These are phyloP conservation scores for Colletotrichum horii DNA, from an alignment of 2,329 filamentous ascomycete genomes.

Conservation along the genomic window DNA sequence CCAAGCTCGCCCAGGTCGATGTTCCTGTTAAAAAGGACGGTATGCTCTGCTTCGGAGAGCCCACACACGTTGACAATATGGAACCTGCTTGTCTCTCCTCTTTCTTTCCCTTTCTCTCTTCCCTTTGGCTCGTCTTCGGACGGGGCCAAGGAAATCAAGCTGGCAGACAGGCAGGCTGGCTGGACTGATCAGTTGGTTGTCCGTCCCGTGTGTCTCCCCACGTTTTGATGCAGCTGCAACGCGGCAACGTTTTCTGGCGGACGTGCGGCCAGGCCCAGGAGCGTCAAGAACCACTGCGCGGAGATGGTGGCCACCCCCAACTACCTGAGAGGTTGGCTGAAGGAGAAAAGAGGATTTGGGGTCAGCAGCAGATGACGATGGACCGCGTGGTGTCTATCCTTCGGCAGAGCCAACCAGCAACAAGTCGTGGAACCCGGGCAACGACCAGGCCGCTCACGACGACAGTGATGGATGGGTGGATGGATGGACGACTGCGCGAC, in stretches of 20 bases:
- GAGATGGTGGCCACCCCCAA: background rate
- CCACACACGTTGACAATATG: background rate
- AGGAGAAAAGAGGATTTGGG: background rate
- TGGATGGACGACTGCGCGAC: background rate
- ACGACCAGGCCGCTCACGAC: background rate
- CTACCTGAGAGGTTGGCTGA: background rate
- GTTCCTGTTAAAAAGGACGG: conserved; percentile 20
- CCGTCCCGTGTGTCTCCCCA: background rate
- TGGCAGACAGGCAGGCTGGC: background rate
- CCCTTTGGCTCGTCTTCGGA: background rate
- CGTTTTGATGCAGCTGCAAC: conserved; percentile 8
- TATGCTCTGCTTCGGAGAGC: conserved; percentile 8
- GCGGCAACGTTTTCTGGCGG: background rate
- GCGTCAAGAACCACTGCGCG: background rate
- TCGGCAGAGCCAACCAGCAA: background rate
- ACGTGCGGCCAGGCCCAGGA: background rate
- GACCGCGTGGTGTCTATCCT: background rate
- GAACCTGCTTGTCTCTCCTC: conserved; percentile 2
- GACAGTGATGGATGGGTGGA: background rate
- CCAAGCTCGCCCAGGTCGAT: conserved; percentile 12
- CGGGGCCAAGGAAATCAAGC: background rate
- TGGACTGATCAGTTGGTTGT: background rate
- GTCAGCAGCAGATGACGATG: background rate
- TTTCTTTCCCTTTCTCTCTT: background rate
- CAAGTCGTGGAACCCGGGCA: background rate